Evolutionary conservation across 345 rosid species (phyloP).

Genomic region (Toxicodendron radicans): DNA sequence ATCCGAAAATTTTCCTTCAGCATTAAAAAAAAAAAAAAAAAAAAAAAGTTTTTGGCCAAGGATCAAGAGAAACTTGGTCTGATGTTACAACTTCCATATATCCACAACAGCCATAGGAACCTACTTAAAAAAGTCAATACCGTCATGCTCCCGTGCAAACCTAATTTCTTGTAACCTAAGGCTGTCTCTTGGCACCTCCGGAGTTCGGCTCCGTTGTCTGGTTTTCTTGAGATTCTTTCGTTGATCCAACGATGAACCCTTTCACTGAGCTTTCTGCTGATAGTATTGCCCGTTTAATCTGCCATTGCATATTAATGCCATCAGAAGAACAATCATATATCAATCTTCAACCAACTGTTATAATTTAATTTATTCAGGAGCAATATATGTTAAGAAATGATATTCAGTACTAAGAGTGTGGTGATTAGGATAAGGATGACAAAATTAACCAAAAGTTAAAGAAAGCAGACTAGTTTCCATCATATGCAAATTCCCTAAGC

Average conservation of each 20-base stretch:
- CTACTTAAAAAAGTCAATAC: not conserved
- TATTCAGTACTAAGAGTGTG: not conserved
- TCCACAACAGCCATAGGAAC: too few relatives aligned
- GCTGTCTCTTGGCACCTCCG: conserved; percentile 23
- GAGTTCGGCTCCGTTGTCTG: conserved; percentile 25
- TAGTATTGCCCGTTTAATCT: conserved; percentile 63
- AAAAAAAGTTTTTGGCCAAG: not conserved
- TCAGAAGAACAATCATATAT: not conserved
- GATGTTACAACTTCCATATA: not conserved
- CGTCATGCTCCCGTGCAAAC: not conserved
- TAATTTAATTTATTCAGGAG: not conserved
- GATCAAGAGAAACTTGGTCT: not conserved
- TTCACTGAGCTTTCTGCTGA: conserved; percentile 60
- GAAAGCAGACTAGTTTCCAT: not conserved
- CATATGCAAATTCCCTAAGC: not conserved
- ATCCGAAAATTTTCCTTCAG: not conserved
- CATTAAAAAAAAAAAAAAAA: too few relatives aligned
- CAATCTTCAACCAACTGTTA: conserved; percentile 1
- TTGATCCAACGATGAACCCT: conserved; percentile 59
- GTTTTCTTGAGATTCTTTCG: conserved; percentile 31
- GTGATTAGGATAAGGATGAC: not conserved
- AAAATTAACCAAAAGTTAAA: not conserved
- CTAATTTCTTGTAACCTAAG: conserved; percentile 6
- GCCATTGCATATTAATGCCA: conserved; percentile 27
- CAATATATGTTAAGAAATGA: not conserved